Evolutionary conservation across 1,139 yeast genomes (phyloP), one percentile per base, ranked within the genome.

Genomic region (Arxiozyma slooffiae): DNA sequence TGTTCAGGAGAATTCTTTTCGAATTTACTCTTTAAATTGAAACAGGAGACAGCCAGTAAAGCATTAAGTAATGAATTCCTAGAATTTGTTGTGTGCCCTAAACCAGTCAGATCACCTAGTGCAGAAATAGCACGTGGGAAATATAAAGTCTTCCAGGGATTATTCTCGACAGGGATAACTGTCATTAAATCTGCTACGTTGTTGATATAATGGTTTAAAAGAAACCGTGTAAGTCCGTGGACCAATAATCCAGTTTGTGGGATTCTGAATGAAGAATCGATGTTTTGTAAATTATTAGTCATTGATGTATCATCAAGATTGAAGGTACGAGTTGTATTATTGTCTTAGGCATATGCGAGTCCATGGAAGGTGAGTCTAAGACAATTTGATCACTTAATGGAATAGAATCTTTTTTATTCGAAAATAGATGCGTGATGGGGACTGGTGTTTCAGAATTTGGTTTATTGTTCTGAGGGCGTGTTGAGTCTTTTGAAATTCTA

Each of bases 121-220:
- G 94, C 95, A 74, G 79, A 76, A 44, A 83, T 66, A 0, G 95
- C 96, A 49, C 94, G 69, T 0, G 96, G 95, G 54, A 87, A 80
- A 64, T 86, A 87, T 23, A 87, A 80, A 1, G 84, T 82, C 60
- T 82, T 83, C 96, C 96, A 88, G 0, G 96, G 95, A 61, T 86
- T 87, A 55, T 83, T 85, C 0, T 50, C 48, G 2, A 86, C 75
- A 1, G 88, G 86, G 34, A 87, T 82, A 11, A 87, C 95, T 0
- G 95, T 84, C 96, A 88, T 87, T 61, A 85, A 73, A 62, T 86
- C 92, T 0, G 94, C 92, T 1, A 88, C 95, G 55, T 82, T 80
- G 17, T 83, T 79, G n/a, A 80, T 77, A 64, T 87, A 88, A 62
- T 88, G 81, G 55, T 81, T 81, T 44, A 88, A 70, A 44, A 88